Evolutionary conservation across 2,329 filamentous ascomycete genomes (phyloP).

Genomic region (Talaromyces pinophilus): DNA sequence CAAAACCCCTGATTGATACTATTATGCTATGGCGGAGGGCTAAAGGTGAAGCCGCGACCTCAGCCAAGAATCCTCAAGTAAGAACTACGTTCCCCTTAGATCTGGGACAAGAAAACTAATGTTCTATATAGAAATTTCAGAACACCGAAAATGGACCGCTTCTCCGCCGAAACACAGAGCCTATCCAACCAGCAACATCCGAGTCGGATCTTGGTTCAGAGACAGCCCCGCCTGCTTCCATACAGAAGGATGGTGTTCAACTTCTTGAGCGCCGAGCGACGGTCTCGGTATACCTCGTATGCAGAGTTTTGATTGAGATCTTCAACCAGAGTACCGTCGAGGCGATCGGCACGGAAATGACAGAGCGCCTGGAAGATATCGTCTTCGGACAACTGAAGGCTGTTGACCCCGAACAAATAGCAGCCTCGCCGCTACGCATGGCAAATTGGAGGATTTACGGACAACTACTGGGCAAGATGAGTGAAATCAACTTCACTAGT

Average conservation of each 20-base stretch:
- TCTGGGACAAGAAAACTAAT: not conserved
- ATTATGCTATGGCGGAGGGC: constrained; percentile 98
- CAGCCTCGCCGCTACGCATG: constrained; percentile 73
- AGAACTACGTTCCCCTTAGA: not conserved
- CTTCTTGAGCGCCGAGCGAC: constrained; percentile 87
- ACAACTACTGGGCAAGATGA: constrained; percentile 93
- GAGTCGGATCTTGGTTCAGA: constrained; percentile 36
- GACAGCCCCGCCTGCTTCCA: constrained; percentile 30
- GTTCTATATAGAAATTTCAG: constrained; percentile 31
- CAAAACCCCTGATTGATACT: constrained; percentile 91
- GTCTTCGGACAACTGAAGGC: constrained; percentile 95
- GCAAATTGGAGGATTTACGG: constrained; percentile 96
- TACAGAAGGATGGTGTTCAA: constrained; percentile 64
- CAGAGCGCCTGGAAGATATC: constrained; percentile 88
- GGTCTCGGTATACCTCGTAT: constrained; percentile 93
- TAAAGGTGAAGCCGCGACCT: constrained; percentile 84
- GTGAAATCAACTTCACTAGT: constrained; percentile 81
- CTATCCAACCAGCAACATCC: constrained; percentile 53
- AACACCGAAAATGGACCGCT: constrained; percentile 50
- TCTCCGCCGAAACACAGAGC: constrained; percentile 73
- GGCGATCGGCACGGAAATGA: constrained; percentile 85
- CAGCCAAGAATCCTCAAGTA: constrained; percentile 55
- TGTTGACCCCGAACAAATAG: constrained; percentile 76
- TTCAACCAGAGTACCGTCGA: constrained; percentile 84
- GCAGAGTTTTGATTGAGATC: constrained; percentile 88